phyloP scores from a whole-genome alignment of 1,139 yeast genomes.

The Scheffersomyces stambukii region DNA sequence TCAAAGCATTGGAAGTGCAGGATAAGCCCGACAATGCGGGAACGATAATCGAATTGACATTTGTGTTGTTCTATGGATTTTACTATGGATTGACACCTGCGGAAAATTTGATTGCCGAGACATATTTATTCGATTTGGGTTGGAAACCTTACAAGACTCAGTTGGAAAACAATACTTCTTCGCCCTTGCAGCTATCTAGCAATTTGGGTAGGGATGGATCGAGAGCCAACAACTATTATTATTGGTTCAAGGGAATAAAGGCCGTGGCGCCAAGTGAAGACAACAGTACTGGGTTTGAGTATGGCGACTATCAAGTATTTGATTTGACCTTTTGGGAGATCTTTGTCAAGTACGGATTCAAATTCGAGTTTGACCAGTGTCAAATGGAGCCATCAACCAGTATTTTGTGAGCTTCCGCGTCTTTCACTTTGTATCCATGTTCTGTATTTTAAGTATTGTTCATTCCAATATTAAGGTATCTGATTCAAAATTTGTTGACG shows the following conservation, averaged over 20 bases:
- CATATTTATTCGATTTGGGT: constrained; percentile 35
- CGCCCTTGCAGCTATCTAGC: constrained; percentile 5
- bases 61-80: constrained; percentile 56
- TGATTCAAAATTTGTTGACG: constrained; percentile 5
- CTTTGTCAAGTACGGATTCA: constrained; percentile 35
- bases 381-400: constrained; percentile 27
- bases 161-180: constrained; percentile 6
- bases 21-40: constrained; percentile 17
- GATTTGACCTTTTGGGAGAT: constrained; percentile 44
- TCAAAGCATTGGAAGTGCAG: constrained; percentile 21
- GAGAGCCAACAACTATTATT: constrained; percentile 18
- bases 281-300: constrained; percentile 16
- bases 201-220: constrained; percentile 5
- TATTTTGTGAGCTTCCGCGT: constrained; percentile 11
- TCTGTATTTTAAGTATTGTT: constrained; percentile 1
- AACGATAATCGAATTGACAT: constrained; percentile 33
- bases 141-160: constrained; percentile 39
- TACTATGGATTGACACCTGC: constrained; percentile 53
- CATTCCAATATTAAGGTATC: constrained; percentile 1
- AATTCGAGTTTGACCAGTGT: constrained; percentile 28
- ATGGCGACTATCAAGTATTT: constrained; percentile 43
- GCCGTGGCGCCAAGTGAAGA: constrained; percentile 15
- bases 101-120: constrained; percentile 46
- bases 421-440: constrained; percentile 1
- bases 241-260: constrained; percentile 38